phyloP scores from a whole-genome alignment of 1,284 basidiomycete species.

The Rhodofomes roseus region DNA sequence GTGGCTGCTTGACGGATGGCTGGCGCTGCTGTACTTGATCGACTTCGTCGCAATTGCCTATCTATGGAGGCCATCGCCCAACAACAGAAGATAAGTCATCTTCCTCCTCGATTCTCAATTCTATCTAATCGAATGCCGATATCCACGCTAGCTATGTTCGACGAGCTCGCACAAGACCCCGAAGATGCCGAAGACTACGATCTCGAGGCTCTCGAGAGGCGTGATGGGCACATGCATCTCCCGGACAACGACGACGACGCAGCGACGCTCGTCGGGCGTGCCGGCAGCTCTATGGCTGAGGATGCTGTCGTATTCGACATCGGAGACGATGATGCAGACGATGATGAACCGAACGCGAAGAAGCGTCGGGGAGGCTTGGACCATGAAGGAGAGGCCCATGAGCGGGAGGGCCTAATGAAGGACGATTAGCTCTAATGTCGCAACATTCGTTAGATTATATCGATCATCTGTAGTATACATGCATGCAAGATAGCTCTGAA shows the following conservation, averaged over 20 bases:
- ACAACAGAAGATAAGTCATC: slow-evolving; percentile 82
- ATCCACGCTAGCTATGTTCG: slow-evolving; percentile 77
- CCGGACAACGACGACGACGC: slow-evolving; percentile 68
- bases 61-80: slow-evolving; percentile 90
- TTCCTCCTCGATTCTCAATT: slow-evolving; percentile 5
- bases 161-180: slow-evolving; percentile 85
- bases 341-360: slow-evolving; percentile 47
- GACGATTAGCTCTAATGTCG: slow-evolving; percentile 28
- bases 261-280: slow-evolving; percentile 61
- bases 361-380: slow-evolving; percentile 44
- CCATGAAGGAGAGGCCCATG: slow-evolving; percentile 43
- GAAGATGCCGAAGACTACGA: slow-evolving; percentile 93
- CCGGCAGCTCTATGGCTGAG: slow-evolving; percentile 47
- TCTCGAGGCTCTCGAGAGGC: slow-evolving; percentile 66
- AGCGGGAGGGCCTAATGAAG: slow-evolving; percentile 63
- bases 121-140: slow-evolving; percentile 31
- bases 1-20: slow-evolving; percentile 97
- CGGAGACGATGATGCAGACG: slow-evolving; percentile 80
- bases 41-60: slow-evolving; percentile 84
- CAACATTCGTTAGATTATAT: slow-evolving; percentile 23
- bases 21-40: slow-evolving; percentile 79
- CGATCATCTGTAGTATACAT: slow-evolving; percentile 51
- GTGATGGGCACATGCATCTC: slow-evolving; percentile 38
- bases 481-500: slow-evolving; percentile 21
- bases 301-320: slow-evolving; percentile 91